A percentile compares a stretch with the other conserved stretches of the same genome.
Evolutionary conservation across 1,139 yeast species (phyloP).

Genomic region (Chernovozyma sophiae-reginae): DNA sequence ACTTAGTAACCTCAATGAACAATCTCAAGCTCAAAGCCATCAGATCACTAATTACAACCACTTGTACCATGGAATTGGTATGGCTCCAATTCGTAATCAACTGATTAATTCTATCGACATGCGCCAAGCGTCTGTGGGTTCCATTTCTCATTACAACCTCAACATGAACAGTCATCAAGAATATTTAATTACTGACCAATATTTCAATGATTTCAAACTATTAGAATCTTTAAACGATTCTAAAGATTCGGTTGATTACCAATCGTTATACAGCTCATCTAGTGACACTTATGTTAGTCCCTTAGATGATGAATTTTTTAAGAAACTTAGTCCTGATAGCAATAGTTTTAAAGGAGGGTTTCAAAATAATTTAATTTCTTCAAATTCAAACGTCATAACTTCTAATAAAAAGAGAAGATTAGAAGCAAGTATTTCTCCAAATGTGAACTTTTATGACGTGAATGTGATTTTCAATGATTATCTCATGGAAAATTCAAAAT

Average conservation of each 20-base stretch:
- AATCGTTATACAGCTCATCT: conserved; percentile 14
- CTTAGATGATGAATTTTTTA: conserved; percentile 61
- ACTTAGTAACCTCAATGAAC: too few relatives aligned
- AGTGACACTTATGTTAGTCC: conserved; percentile 29
- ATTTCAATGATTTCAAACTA: conserved; percentile 20
- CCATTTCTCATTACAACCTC: conserved; percentile 15
- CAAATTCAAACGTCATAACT: neutral
- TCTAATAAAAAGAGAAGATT: conserved; percentile 11
- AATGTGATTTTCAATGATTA: conserved; percentile 6
- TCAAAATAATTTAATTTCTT: neutral
- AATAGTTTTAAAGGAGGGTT: neutral
- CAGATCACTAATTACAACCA: neutral
- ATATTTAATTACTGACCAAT: conserved; percentile 9
- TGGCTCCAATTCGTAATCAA: neutral
- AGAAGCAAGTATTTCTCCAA: conserved; percentile 4
- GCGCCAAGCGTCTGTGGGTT: conserved; percentile 1
- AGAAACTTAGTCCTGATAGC: conserved; percentile 23
- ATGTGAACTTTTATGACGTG: conserved; percentile 5
- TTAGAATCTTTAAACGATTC: conserved; percentile 11
- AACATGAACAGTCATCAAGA: conserved; percentile 15
- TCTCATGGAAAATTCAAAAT: conserved; percentile 3
- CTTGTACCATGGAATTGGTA: neutral
- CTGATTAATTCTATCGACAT: neutral
- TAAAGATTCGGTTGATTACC: conserved; percentile 12
- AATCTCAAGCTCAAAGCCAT: neutral